Evolutionary conservation across 192 early-diverging fungal genomes (phyloP), one percentile per base, ranked within the genome.

Genomic region (Backusella tarrabulga): DNA sequence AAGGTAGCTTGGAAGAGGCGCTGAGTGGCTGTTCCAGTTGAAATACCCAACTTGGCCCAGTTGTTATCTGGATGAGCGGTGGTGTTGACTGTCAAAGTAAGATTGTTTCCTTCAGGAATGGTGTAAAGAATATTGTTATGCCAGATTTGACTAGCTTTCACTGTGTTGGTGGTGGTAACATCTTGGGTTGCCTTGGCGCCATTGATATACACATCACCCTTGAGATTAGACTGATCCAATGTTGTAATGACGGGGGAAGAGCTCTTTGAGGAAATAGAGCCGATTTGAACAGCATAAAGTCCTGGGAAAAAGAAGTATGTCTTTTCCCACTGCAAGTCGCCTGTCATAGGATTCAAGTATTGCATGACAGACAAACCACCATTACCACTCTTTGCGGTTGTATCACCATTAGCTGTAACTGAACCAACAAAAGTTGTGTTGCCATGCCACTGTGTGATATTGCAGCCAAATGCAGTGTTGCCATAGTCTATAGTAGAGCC

Each of bases 361-460:
- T 77, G 41, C 80, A 81, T 81, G 12, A 74, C 80, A 15, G 71
- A 72, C 41, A 81, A 50, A 14, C 80, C 80, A 17, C 80, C 80
- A 23, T 67, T 40, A 7, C 19, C 21, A 6, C 35, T 38, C n/a
- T 21, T 38, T 38, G 3, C 68, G 1, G 23, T 12, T 63, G 56
- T 63, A 29, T 63, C 56, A 63, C 56, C 23, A 29, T 63, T 63
- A 7, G 42, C 36, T 29, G 76, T 76, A 3, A 76, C 80, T 40
- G 71, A 56, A 40, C 80, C 80, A 54, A 81, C 80, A 77, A 81
- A 81, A 14, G 34, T 67, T 38, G 76, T 26, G 29, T 68, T 50
- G 0, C 80, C 80, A 35, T 69, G 68, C 34, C 40, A 69, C 9
- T 74, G 74, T 34, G 80, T 74, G 29, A 42, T 9, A 29, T 68